phyloP scores from a whole-genome alignment of 1,139 yeast genomes.

The Suhomyces terraborum region DNA sequence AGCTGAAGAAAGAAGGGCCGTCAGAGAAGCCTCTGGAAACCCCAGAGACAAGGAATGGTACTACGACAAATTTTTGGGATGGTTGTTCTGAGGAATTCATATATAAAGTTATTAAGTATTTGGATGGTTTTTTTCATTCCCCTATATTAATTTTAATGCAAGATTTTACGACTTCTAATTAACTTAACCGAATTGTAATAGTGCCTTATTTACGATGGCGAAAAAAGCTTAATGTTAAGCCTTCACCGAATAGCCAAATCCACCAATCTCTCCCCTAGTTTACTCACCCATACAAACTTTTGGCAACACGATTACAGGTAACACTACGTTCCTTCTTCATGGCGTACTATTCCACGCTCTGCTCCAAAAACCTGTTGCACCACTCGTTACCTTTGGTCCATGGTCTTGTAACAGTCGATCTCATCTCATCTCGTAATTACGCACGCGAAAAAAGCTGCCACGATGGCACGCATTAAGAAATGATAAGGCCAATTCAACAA shows the following conservation, averaged over 20 bases:
- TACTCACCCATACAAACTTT: too few species aligned
- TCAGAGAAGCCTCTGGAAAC: slow-evolving; percentile 50
- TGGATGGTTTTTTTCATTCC: neutral
- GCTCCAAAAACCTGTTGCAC: too few species aligned
- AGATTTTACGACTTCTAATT: neutral
- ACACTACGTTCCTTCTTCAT: too few species aligned
- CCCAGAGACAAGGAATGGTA: slow-evolving; percentile 50
- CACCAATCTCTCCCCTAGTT: too few species aligned
- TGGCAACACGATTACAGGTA: too few species aligned
- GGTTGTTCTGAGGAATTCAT: slow-evolving; percentile 41
- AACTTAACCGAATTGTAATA: neutral
- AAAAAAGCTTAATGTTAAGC: too few species aligned
- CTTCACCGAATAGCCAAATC: too few species aligned
- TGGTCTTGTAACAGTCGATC: too few species aligned
- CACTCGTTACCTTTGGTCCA: too few species aligned
- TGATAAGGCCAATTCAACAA: slow-evolving; percentile 1
- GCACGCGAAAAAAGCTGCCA: slow-evolving; percentile 6
- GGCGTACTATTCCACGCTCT: too few species aligned
- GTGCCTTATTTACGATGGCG: neutral
- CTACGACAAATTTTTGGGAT: slow-evolving; percentile 58
- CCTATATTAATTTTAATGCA: slow-evolving; percentile 2
- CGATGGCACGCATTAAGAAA: slow-evolving; percentile 2
- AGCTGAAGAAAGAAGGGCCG: slow-evolving; percentile 43
- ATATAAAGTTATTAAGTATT: neutral
- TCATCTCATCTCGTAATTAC: slow-evolving; percentile 13